Evolutionary conservation across 257 asterid genomes (phyloP).

Genomic region (Capsicum pubescens): DNA sequence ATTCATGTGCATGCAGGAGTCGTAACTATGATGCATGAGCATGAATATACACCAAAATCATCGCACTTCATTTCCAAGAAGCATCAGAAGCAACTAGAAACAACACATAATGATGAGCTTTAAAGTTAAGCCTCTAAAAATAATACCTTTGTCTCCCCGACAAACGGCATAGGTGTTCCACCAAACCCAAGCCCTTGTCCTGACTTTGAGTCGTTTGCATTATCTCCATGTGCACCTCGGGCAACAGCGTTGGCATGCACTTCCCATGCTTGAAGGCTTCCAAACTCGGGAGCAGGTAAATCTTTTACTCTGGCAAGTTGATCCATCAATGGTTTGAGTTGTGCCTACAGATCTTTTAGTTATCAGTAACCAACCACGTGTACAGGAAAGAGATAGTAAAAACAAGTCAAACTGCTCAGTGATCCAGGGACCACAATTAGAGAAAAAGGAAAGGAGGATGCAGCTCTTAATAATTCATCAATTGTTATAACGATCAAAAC

Average conservation of each 20-base stretch:
- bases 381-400: background rate
- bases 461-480: background rate
- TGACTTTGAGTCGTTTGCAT: slow-evolving; percentile 59
- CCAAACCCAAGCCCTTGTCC: slow-evolving; percentile 69
- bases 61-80: slow-evolving; percentile 14
- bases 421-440: background rate
- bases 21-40: slow-evolving; percentile 28
- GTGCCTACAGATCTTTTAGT: slow-evolving; percentile 54
- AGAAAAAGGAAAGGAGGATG: background rate
- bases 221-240: slow-evolving; percentile 70
- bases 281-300: slow-evolving; percentile 84
- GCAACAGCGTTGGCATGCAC: slow-evolving; percentile 71
- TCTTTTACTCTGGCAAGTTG: slow-evolving; percentile 90
- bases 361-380: slow-evolving; percentile 16
- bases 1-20: slow-evolving; percentile 3
- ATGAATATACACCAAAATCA: slow-evolving; percentile 25
- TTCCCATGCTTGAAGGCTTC: slow-evolving; percentile 94
- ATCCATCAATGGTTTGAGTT: slow-evolving; percentile 79
- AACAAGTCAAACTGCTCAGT: slow-evolving; percentile 15
- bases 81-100: slow-evolving; percentile 25
- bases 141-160: slow-evolving; percentile 84
- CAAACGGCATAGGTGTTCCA: slow-evolving; percentile 89
- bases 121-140: slow-evolving; percentile 6
- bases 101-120: slow-evolving; percentile 18
- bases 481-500: background rate